Conservation (phyloP, 2,329 filamentous ascomycete genomes). For the Tolypocladium tundrense region DNA sequence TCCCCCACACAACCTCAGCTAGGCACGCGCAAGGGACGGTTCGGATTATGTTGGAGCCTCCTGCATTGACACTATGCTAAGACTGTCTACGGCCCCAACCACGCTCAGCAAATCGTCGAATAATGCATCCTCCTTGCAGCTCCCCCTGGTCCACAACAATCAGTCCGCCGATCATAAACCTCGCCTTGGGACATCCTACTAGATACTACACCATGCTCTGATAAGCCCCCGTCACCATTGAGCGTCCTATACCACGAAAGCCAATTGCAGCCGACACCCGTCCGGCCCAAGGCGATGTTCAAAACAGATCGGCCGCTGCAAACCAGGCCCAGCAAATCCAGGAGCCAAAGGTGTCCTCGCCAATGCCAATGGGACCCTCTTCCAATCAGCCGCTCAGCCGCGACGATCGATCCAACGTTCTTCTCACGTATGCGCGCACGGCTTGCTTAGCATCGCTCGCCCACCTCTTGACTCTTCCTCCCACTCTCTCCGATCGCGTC, state of each 20-base stretch:
- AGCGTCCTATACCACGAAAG: neutral
- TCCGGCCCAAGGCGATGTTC: constrained; percentile 4
- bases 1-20: neutral
- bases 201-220: neutral
- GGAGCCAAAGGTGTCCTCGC: neutral
- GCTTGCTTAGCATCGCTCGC: constrained; percentile 20
- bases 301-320: neutral
- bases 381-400: constrained; percentile 7
- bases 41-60: neutral
- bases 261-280: neutral
- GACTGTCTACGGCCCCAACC: neutral
- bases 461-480: constrained; percentile 21
- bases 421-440: constrained; percentile 21
- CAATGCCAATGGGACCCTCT: neutral
- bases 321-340: constrained; percentile 1
- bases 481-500: constrained; percentile 10
- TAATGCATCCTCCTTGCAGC: neutral
- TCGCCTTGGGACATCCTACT: neutral
- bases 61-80: neutral
- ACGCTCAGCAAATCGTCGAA: neutral
- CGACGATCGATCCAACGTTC: constrained; percentile 19
- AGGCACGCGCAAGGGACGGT: neutral
- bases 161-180: neutral
- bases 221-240: neutral
- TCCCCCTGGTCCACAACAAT: neutral